Evolutionary conservation across 2,329 filamentous ascomycete genomes (phyloP).

Genomic region (Ciborinia camelliae): DNA sequence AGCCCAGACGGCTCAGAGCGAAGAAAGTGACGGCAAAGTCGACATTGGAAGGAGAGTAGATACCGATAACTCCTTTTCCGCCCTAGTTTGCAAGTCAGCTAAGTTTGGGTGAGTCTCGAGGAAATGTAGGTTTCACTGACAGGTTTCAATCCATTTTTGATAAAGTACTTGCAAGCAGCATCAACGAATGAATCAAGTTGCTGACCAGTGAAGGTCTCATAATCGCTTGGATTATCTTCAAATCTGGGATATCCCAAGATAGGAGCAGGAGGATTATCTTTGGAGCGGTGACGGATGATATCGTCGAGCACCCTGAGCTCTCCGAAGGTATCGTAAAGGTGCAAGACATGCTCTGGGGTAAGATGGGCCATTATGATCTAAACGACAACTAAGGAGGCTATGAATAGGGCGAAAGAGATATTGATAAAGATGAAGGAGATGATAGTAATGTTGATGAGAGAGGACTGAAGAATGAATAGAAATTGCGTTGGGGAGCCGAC

Average conservation of each 20-base stretch:
- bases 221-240: conserved; percentile 25
- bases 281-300: conserved; percentile 24
- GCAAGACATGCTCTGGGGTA: conserved; percentile 18
- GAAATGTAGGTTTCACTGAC: conserved; percentile 16
- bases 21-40: conserved; percentile 52
- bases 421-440: not conserved
- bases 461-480: not conserved
- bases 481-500: not conserved
- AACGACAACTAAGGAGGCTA: conserved; percentile 4
- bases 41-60: conserved; percentile 37
- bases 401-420: conserved; percentile 9
- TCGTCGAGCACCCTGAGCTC: conserved; percentile 25
- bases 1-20: conserved; percentile 51
- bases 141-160: conserved; percentile 14
- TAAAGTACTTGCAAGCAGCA: conserved; percentile 24
- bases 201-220: conserved; percentile 27
- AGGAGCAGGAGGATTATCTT: conserved; percentile 24
- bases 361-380: conserved; percentile 20
- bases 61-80: conserved; percentile 26
- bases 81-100: conserved; percentile 9
- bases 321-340: conserved; percentile 22
- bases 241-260: conserved; percentile 27
- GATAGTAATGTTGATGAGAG: conserved; percentile 6
- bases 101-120: not conserved
- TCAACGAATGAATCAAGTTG: conserved; percentile 28